phyloP scores from a whole-genome alignment of 1,139 yeast genomes.

The Yamadazyma conglobata region DNA sequence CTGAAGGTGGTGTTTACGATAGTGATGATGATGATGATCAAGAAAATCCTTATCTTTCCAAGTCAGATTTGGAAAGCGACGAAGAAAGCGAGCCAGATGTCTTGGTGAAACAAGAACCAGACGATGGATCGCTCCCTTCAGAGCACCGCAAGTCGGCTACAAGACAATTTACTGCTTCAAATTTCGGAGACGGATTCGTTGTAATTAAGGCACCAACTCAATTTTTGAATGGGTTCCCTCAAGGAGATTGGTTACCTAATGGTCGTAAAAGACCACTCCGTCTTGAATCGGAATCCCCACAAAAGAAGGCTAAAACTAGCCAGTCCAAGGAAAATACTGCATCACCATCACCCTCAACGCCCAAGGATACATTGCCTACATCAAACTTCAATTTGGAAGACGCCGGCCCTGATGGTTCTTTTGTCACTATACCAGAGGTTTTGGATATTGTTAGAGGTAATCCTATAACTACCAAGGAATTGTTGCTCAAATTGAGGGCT shows the following conservation, averaged over 20 bases:
- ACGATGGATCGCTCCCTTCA: slow-evolving; percentile 19
- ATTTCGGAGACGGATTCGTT: slow-evolving; percentile 62
- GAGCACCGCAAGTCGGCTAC: slow-evolving; percentile 12
- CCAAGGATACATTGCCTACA: not conserved
- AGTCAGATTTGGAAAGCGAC: slow-evolving; percentile 63
- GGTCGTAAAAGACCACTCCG: slow-evolving; percentile 37
- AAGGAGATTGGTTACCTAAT: slow-evolving; percentile 81
- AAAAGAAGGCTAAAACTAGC: slow-evolving; percentile 30
- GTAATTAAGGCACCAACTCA: slow-evolving; percentile 62
- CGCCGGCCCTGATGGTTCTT: slow-evolving; percentile 39
- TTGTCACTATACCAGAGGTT: slow-evolving; percentile 70
- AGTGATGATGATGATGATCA: slow-evolving; percentile 68
- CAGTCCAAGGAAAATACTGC: slow-evolving; percentile 10
- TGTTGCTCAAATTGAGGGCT: slow-evolving; percentile 57
- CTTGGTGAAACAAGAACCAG: slow-evolving; percentile 44
- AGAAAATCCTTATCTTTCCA: slow-evolving; percentile 75
- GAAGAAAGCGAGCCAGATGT: slow-evolving; percentile 37
- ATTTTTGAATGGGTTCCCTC: slow-evolving; percentile 65
- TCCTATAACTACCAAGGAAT: slow-evolving; percentile 63
- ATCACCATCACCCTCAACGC: slow-evolving; percentile 16
- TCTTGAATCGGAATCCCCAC: slow-evolving; percentile 26
- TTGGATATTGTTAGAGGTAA: slow-evolving; percentile 58
- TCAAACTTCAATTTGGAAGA: slow-evolving; percentile 27
- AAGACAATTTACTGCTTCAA: slow-evolving; percentile 44
- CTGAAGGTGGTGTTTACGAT: slow-evolving; percentile 89